A percentile compares a stretch with the other conserved stretches of the same genome.
phyloP scores from a whole-genome alignment of 139 green algal species.

The Chlamydomonas sp. region DNA sequence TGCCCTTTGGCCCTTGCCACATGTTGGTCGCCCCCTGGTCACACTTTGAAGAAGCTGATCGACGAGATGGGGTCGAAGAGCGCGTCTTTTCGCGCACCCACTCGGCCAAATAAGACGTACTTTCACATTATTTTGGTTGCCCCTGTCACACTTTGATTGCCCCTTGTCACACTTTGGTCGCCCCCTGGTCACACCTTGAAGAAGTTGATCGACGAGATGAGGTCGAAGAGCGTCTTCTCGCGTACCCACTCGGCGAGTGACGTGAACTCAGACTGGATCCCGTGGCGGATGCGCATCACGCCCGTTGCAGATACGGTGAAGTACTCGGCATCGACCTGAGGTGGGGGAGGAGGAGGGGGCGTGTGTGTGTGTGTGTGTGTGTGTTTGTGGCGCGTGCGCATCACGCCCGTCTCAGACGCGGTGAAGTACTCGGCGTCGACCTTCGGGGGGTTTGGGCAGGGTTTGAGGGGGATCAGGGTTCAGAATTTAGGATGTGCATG shows the following conservation, averaged over 20 bases:
- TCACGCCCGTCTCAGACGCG: constrained; percentile 59
- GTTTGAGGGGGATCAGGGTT: too few relatives aligned
- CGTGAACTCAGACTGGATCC: constrained; percentile 60
- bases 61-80: constrained; percentile 57
- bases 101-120: too few relatives aligned
- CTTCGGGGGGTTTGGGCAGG: too few relatives aligned
- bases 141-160: too few relatives aligned
- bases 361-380: too few relatives aligned
- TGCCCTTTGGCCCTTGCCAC: too few relatives aligned
- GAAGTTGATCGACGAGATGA: constrained; percentile 59
- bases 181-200: constrained; percentile 56
- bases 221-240: constrained; percentile 62
- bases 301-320: constrained; percentile 68
- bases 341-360: too few relatives aligned
- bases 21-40: too few relatives aligned
- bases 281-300: constrained; percentile 57
- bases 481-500: too few relatives aligned
- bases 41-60: constrained; percentile 61
- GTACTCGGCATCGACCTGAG: constrained; percentile 54
- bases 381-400: constrained; percentile 51
- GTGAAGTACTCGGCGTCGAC: constrained; percentile 63
- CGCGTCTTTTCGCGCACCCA: constrained; percentile 66
- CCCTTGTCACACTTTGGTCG: too few relatives aligned
- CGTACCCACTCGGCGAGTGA: constrained; percentile 60
- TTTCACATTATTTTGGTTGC: too few relatives aligned